A percentile compares a stretch with the other conserved stretches of the same genome.
Conservation (phyloP, 106 monocot genomes). For the Amphibolis antarctica region DNA sequence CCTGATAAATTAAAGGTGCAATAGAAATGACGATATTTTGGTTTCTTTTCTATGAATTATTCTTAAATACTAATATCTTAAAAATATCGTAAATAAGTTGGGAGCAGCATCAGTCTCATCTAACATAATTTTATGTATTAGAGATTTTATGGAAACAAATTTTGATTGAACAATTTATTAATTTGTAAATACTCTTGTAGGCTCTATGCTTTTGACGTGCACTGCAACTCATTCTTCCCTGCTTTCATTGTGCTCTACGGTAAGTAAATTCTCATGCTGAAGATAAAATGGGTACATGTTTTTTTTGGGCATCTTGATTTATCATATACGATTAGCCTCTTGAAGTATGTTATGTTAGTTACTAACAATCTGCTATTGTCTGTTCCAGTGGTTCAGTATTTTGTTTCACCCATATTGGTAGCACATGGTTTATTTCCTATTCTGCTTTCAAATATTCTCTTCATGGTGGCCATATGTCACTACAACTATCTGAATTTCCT, state of each 20-base stretch:
- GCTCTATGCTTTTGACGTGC: slow-evolving; percentile 96
- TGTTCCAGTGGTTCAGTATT: slow-evolving; percentile 88
- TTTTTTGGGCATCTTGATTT: not conserved
- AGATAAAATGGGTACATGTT: not conserved
- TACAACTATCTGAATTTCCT: slow-evolving; percentile 97
- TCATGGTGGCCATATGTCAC: slow-evolving; percentile 75
- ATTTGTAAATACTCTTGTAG: slow-evolving; percentile 24
- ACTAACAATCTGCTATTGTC: slow-evolving; percentile 10
- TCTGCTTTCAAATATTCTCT: slow-evolving; percentile 83
- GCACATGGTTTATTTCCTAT: slow-evolving; percentile 85
- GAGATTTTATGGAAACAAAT: not conserved
- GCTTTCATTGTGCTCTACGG: slow-evolving; percentile 90
- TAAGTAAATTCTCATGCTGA: slow-evolving; percentile 15
- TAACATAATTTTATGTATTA: no score
- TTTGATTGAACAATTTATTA: not conserved
- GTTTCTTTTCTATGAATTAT: no score
- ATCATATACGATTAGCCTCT: not conserved
- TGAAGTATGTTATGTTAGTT: not conserved
- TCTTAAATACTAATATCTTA: no score
- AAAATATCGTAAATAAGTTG: no score
- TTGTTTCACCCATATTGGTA: slow-evolving; percentile 70
- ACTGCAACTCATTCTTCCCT: slow-evolving; percentile 98
- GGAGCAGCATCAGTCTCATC: no score
- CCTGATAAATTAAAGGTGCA: no score
- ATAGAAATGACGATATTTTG: no score